Percentiles rank a stretch among this genome's conserved stretches.
Evolutionary conservation across 805 yeast genomes (phyloP).

Genomic region (Hanseniaspora pseudoguilliermondii): DNA sequence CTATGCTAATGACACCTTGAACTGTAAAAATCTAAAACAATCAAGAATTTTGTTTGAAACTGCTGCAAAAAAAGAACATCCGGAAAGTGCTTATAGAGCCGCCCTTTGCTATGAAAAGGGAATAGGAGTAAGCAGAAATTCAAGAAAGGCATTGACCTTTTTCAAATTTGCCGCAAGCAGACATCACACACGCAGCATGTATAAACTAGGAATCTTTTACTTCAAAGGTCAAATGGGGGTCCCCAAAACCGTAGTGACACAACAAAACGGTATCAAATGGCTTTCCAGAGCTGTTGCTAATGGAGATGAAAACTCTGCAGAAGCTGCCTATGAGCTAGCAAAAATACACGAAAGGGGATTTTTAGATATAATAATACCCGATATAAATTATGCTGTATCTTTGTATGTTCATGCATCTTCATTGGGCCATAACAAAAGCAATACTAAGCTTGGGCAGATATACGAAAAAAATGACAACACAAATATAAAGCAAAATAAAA

Average conservation of each 20-base stretch:
- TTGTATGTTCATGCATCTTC: conserved; percentile 80
- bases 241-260: conserved; percentile 49
- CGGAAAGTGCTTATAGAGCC: conserved; percentile 82
- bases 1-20: conserved; percentile 70
- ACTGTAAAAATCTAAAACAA: conserved; percentile 63
- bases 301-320: conserved; percentile 73
- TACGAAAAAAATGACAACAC: conserved; percentile 63
- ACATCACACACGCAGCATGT: conserved; percentile 95
- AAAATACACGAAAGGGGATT: conserved; percentile 75
- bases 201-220: conserved; percentile 75
- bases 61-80: conserved; percentile 89
- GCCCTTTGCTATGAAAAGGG: conserved; percentile 91
- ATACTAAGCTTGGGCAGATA: conserved; percentile 64
- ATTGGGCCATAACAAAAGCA: conserved; percentile 70
- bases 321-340: conserved; percentile 91
- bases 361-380: conserved; percentile 74
- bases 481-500: conserved; percentile 57
- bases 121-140: conserved; percentile 78
- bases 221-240: conserved; percentile 79
- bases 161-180: conserved; percentile 76
- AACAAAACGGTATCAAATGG: conserved; percentile 88
- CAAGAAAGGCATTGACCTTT: conserved; percentile 72
- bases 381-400: conserved; percentile 70
- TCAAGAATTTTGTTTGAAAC: conserved; percentile 66
- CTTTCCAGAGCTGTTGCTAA: conserved; percentile 70